Evolutionary conservation across 208 protist species (phyloP), one percentile per base, ranked within the genome.

Genomic region (Herpetomonas muscarum): DNA sequence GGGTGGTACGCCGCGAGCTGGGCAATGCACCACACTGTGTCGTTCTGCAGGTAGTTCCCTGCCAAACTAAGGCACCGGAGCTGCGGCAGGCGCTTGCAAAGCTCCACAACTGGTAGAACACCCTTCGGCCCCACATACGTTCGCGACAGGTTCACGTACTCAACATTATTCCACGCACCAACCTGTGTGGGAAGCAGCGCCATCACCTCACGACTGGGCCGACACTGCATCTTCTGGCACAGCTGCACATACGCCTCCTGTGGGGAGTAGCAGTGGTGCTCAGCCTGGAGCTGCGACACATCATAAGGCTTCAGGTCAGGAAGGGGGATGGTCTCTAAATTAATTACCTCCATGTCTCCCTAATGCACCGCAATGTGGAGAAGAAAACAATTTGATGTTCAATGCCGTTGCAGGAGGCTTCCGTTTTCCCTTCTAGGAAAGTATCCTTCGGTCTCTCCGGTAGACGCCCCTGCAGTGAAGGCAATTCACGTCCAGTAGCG

Each of bases 11-110:
- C 25, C 9, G 84, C 74, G 71, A 88, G 83, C 31, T 76, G 66
- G 29, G 74, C 73, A 0, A 94, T 25, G 52, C 56, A 41, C 64
- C 74, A 90, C 19, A 85, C 76, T 12, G 74, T 70, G 15, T 87
- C 65, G 62, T 94, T 94, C 24, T 24, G 72, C 12, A 94, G 44
- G 52, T 81, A 90, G 66, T 90, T 94, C 45, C 88, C 72, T 1
- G 67, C 58, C n/a, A 83, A 55, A 48, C 73, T 65, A 0, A 94
- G 51, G 22, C 56, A 66, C 31, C 44, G 44, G 0, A 94, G 63
- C 0, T 32, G 52, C 0, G 78, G 70, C 19, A 91, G 63, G 24
- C 74, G 69, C 37, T 77, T 78, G 64, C 83, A 94, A 37, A 89
- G 26, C 37, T 89, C 68, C 22, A 85, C 48, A 12, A 90, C 60